Base-by-base conservation (phyloP, 2,329 filamentous ascomycete species). In the Westerdykella aurantiaca region DNA sequence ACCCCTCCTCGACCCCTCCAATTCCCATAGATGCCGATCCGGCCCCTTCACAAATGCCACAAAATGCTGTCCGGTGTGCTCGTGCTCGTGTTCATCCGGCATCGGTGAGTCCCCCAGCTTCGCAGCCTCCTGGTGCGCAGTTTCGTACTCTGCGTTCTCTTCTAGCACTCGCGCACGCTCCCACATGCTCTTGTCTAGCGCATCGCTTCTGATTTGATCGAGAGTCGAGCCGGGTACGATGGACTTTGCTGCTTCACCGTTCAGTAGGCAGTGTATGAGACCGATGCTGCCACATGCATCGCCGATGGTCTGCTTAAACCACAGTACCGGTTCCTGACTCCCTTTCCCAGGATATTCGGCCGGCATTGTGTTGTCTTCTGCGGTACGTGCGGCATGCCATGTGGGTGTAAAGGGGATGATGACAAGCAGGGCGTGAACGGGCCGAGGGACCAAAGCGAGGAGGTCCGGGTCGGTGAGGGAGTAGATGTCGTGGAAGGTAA, bases 201-300 rank as follows among this genome's bases (percentile, higher is more conserved):
- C 71, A 4, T 66, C 55, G 13, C 67, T 56, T n/a, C 71, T 56
- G 4, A 81, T 63, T 12, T 55, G 55, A n/a, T 69, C 72, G 3
- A 80, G 59, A 1, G 64, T 58, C 1, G 72, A 75, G 2, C 58
- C 71, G 0, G 69, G 60, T 2, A 48, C 44, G 44, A 81, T 68
- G 46, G 69, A 68, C 12, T 67, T 56, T 17, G 60, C 59, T 3
- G 69, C 71, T 2, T 67, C 61, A 13, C 74, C 71, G 54, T 81
- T 82, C 38, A 70, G 65, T 17, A 80, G 52, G 46, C 70, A 69
- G 55, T 82, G 79, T 2, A 81, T 60, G 1, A 81, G 59, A 2
- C 73, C 77, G 47, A 81, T 80, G n/a, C 76, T 65, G 0, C 79
- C 79, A 52, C 79, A 82, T 0, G 77, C 75, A 52, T 81, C 68